Evolutionary conservation across 805 yeast genomes (phyloP).

Genomic region (Cephaloascus albidus): DNA sequence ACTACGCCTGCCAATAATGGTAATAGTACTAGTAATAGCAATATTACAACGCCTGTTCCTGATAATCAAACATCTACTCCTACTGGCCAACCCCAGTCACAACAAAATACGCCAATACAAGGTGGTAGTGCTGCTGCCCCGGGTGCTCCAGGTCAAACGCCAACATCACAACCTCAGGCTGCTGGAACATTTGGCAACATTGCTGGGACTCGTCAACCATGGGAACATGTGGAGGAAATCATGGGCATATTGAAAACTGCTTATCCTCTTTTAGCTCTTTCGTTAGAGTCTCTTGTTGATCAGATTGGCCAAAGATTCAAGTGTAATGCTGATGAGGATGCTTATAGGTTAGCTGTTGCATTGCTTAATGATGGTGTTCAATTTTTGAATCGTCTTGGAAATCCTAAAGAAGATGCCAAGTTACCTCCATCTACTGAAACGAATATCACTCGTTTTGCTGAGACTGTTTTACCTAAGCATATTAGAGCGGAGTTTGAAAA

Average conservation of each 20-base stretch:
- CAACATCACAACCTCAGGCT: constrained; percentile 1
- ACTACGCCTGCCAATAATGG: neutral
- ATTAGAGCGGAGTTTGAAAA: constrained; percentile 84
- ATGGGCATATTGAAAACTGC: constrained; percentile 95
- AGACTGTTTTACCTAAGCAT: constrained; percentile 82
- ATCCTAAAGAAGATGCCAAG: constrained; percentile 80
- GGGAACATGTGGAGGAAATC: constrained; percentile 88
- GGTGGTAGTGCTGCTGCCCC: constrained; percentile 1
- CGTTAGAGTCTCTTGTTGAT: constrained; percentile 90
- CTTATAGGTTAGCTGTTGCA: constrained; percentile 88
- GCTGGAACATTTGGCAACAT: constrained; percentile 6
- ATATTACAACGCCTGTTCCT: neutral
- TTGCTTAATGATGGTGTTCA: constrained; percentile 89
- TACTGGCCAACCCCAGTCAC: constrained; percentile 3
- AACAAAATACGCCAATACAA: constrained; percentile 1
- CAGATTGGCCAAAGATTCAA: constrained; percentile 92
- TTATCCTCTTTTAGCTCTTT: constrained; percentile 84
- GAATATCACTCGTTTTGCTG: constrained; percentile 82
- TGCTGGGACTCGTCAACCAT: constrained; percentile 55
- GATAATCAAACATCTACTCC: constrained; percentile 2
- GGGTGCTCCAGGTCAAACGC: constrained; percentile 2
- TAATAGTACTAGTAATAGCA: neutral
- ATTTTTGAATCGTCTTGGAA: constrained; percentile 75
- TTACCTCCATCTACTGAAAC: constrained; percentile 89
- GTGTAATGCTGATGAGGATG: constrained; percentile 91